Conservation (phyloP, 805 yeast genomes). For the Candida lessepsii region DNA sequence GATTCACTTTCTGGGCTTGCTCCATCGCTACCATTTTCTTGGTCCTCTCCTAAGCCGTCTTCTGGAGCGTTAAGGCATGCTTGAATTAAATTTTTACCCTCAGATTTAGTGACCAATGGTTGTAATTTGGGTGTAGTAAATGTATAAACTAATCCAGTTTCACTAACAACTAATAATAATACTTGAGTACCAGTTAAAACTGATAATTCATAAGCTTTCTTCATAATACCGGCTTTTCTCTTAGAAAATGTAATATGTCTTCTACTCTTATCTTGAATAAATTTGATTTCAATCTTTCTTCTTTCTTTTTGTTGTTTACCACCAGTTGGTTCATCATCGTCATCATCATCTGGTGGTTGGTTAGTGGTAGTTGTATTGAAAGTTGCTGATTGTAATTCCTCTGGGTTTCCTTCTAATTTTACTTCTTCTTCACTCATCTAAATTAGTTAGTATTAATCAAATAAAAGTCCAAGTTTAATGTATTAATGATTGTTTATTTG, state of each 20-base stretch:
- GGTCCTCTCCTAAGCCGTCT: conserved; percentile 68
- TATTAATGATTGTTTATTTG: conserved; percentile 3
- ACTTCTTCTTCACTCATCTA: conserved; percentile 42
- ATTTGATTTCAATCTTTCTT: conserved; percentile 94
- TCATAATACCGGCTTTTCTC: conserved; percentile 99
- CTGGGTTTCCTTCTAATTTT: conserved; percentile 31
- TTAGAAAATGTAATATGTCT: conserved; percentile 97
- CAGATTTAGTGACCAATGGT: conserved; percentile 95
- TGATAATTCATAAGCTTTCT: conserved; percentile 96
- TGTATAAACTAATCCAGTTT: conserved; percentile 97
- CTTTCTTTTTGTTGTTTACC: conserved; percentile 56
- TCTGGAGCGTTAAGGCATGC: conserved; percentile 98
- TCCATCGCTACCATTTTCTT: conserved; percentile 51
- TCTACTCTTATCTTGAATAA: conserved; percentile 95
- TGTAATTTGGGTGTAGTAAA: conserved; percentile 99
- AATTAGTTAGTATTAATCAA: conserved; percentile 21
- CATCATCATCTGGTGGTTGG: conserved; percentile 47
- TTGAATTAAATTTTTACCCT: conserved; percentile 94
- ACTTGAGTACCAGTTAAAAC: conserved; percentile 98
- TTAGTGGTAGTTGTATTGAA: conserved; percentile 23
- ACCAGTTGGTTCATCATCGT: conserved; percentile 47
- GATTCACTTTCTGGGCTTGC: conserved; percentile 40
- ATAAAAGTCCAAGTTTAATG: conserved; percentile 2
- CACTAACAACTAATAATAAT: conserved; percentile 88
- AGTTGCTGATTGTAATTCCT: conserved; percentile 20